Evolutionary conservation across 208 protist genomes (phyloP).

Genomic region (Leishmania tropica): DNA sequence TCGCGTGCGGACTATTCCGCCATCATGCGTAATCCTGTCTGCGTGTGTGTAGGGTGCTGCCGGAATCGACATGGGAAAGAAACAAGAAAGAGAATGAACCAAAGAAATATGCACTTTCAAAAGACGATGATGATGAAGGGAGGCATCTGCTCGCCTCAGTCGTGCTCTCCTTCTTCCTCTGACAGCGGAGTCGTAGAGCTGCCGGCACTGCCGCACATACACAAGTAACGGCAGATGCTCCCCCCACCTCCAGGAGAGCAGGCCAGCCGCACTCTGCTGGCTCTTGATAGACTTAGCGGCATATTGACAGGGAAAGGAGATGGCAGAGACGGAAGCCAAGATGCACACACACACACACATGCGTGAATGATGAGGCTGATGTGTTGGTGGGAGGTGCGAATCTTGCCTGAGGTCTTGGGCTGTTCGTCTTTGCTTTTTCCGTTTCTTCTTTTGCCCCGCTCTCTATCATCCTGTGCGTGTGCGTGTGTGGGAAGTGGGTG

Average conservation of each 20-base stretch:
- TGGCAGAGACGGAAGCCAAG: neutral
- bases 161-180: neutral
- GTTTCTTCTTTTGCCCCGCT: neutral
- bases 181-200: neutral
- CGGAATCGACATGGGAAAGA: neutral
- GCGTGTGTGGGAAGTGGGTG: neutral
- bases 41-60: neutral
- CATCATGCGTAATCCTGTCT: neutral
- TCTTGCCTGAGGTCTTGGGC: neutral
- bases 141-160: neutral
- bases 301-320: neutral
- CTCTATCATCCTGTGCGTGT: neutral
- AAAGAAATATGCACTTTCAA: neutral
- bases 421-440: neutral
- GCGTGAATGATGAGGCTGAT: neutral
- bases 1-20: neutral
- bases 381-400: neutral
- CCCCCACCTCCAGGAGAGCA: neutral
- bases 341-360: neutral
- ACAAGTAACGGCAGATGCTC: neutral
- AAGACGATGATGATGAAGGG: neutral
- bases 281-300: neutral
- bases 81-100: neutral
- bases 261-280: neutral
- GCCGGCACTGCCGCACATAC: neutral